A percentile compares a stretch with the other conserved stretches of the same genome.
Evolutionary conservation across 2,329 filamentous ascomycete species (phyloP).

Genomic region (Paecilomyces sp.): DNA sequence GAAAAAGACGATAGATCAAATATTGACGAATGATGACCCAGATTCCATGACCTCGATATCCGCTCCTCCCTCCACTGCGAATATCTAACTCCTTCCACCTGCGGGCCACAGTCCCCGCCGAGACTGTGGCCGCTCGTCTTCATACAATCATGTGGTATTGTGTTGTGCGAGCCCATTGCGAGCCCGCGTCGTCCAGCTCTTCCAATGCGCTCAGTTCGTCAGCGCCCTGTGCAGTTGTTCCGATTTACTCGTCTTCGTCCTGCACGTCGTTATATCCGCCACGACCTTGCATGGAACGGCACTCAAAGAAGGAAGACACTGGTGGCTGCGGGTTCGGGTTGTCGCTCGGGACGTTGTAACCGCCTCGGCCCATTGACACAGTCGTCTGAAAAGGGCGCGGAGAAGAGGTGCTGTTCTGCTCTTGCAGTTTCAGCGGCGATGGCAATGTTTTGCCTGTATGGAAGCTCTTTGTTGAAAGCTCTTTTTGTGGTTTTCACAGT

Average conservation of each 20-base stretch:
- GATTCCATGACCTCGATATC: background rate
- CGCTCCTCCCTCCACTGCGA: background rate
- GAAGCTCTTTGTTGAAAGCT: background rate
- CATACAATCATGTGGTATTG: background rate
- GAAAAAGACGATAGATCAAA: background rate
- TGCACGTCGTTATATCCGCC: slow-evolving; percentile 26
- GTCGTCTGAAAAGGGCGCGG: background rate
- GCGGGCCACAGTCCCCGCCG: background rate
- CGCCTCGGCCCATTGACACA: slow-evolving; percentile 11
- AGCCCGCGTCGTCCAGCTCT: background rate
- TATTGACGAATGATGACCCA: background rate
- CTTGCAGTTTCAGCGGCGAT: slow-evolving; percentile 30
- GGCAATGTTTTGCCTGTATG: background rate
- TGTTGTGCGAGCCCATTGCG: background rate
- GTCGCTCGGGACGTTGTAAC: slow-evolving; percentile 19
- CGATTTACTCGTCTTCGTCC: slow-evolving; percentile 8
- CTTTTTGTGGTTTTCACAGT: background rate
- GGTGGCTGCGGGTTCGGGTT: slow-evolving; percentile 4
- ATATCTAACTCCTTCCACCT: background rate
- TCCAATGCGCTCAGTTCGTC: background rate
- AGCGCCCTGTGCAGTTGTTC: background rate
- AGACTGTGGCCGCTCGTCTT: slow-evolving; percentile 4
- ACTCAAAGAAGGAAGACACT: slow-evolving; percentile 1
- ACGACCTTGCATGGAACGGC: slow-evolving; percentile 16
- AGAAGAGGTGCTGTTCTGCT: slow-evolving; percentile 6